Evolutionary conservation across 139 green algal species (phyloP), one percentile per base, ranked within the genome.

Genomic region (Picochlorum sp.): DNA sequence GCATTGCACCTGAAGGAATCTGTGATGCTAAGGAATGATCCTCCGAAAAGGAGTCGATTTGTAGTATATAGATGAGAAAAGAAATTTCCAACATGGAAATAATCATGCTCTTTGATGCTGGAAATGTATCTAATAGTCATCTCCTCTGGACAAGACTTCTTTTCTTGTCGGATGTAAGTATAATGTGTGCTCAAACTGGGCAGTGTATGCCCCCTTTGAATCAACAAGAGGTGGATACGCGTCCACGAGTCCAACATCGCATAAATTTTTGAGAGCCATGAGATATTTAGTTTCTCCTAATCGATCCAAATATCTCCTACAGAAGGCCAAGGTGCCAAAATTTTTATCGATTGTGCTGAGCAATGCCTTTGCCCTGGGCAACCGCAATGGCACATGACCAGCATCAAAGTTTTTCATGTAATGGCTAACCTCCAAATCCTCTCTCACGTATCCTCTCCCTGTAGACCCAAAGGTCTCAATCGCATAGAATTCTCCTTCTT

Each of bases 391-490:
- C 55, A 94, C 82, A 61, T 93, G 79, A 4, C 86, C 88, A 24
- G 82, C 82, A 24, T 93, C 77, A 69, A 91, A 94, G 70, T 95
- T 90, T 81, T 97, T 97, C 88, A 96, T 96, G 82, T 99, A 99
- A 78, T 99, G 93, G 57, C 63, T 85, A 77, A 84, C 93, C 78
- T 99, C 93, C 52, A 98, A 75, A 74, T 98, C 93, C 65, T 98
- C 91, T n/a, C 78, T 74, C 61, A 98, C 91, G 47, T 89, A 95
- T 22, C 87, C 87, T 61, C 84, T 87, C 65, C 86, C 80, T 5
- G 89, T 97, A 67, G 72, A 89, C 18, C 93, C 93, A 68, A 99
- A 99, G 0, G 93, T 99, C 76, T 99, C 93, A 57, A 99, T 98
- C 50, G 93, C 93, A 56, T 87, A 99, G 69, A 97, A 96, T 79